These are phyloP conservation scores for Hymenoscyphus infarciens DNA, from an alignment of 2,329 filamentous ascomycete species.

Conservation along the genomic window DNA sequence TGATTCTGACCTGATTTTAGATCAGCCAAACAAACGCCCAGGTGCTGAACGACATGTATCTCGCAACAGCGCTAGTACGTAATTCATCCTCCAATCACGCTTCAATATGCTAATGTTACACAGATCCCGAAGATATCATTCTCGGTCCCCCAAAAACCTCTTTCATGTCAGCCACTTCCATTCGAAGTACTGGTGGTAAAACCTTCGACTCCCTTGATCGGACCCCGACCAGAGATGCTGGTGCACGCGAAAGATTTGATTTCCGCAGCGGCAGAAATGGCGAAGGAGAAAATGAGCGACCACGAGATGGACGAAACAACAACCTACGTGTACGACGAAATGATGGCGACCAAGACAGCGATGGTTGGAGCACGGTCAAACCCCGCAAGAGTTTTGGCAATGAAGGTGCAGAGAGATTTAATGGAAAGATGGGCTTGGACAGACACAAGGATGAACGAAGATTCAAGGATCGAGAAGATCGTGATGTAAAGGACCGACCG, in stretches of 20 bases:
- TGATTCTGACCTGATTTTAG: conserved; percentile 31
- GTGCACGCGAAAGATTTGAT: conserved; percentile 56
- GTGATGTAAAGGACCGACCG: conserved; percentile 48
- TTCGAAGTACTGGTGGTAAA: conserved; percentile 40
- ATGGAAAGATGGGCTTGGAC: conserved; percentile 58
- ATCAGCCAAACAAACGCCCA: conserved; percentile 45
- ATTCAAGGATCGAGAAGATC: conserved; percentile 51
- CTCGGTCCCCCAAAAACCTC: conserved; percentile 80
- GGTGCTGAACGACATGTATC: conserved; percentile 51
- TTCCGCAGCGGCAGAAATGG: conserved; percentile 49
- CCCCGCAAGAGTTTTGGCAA: conserved; percentile 70
- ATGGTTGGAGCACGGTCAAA: conserved; percentile 73
- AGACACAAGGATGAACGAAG: conserved; percentile 41
- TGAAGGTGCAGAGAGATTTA: conserved; percentile 68
- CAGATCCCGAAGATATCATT: conserved; percentile 75
- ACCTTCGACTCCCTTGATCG: conserved; percentile 43
- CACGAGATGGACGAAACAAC: conserved; percentile 45
- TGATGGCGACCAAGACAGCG: conserved; percentile 57
- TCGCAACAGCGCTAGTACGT: conserved; percentile 55
- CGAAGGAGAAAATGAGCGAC: conserved; percentile 50
- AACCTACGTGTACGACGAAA: conserved; percentile 49
- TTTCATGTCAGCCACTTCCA: conserved; percentile 72
- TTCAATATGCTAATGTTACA: conserved; percentile 20
- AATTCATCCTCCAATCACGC: conserved; percentile 19
- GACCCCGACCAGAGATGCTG: conserved; percentile 47